These are phyloP conservation scores for Perkinsela sp. DNA, from an alignment of 208 protist species.

Conservation along the genomic window DNA sequence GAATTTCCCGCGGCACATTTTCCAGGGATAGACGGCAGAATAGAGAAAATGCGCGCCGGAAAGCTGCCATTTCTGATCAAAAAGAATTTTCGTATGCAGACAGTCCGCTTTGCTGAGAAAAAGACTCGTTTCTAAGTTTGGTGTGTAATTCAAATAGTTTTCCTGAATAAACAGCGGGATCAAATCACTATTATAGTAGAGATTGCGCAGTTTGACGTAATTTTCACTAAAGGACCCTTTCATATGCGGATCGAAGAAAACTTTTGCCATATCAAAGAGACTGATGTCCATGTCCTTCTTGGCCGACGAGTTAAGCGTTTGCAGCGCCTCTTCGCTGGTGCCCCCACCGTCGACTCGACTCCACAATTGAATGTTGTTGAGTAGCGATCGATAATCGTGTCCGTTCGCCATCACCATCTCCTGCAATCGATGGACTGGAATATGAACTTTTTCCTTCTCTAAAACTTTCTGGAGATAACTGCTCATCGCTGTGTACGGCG, in stretches of 20 bases:
- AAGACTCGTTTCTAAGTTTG: slow-evolving; percentile 5
- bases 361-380: slow-evolving; percentile 85
- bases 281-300: slow-evolving; percentile 61
- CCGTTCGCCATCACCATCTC: slow-evolving; percentile 55
- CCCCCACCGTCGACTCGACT: slow-evolving; percentile 13
- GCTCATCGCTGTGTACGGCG: slow-evolving; percentile 46
- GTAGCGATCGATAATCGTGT: slow-evolving; percentile 80
- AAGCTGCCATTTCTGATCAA: slow-evolving; percentile 58
- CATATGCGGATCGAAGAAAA: slow-evolving; percentile 40
- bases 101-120: slow-evolving; percentile 14
- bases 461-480: slow-evolving; percentile 59
- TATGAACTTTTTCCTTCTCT: slow-evolving; percentile 46
- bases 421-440: slow-evolving; percentile 50
- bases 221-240: slow-evolving; percentile 15
- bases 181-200: slow-evolving; percentile 68
- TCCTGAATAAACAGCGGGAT: slow-evolving; percentile 78
- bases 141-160: slow-evolving; percentile 71
- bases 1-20: slow-evolving; percentile 47
- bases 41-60: slow-evolving; percentile 25
- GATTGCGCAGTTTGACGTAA: slow-evolving; percentile 16
- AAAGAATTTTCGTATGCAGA: slow-evolving; percentile 38
- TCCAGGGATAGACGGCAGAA: slow-evolving; percentile 36
- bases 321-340: slow-evolving; percentile 15
- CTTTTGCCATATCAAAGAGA: slow-evolving; percentile 62
- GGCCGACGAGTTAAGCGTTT: slow-evolving; percentile 14